Conservation (phyloP, 2,329 filamentous ascomycete genomes). For the Byssochlamys sp. region DNA sequence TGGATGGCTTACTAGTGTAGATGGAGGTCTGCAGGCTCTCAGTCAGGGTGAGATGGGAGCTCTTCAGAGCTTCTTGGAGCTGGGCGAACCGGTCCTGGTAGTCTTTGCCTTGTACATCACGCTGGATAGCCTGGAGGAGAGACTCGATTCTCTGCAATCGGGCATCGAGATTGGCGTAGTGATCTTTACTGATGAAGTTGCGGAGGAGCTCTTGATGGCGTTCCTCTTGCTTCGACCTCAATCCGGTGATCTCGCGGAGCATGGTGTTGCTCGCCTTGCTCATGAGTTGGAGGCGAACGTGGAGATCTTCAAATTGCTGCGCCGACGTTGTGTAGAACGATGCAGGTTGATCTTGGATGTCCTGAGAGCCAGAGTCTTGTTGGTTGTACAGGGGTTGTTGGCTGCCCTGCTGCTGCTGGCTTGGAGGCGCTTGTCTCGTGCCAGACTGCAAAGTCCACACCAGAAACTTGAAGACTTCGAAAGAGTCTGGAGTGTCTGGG, state of each 20-base stretch:
- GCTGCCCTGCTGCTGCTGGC: slow-evolving; percentile 27
- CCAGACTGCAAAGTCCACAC: slow-evolving; percentile 48
- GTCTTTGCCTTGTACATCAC: slow-evolving; percentile 48
- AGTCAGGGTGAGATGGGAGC: slow-evolving; percentile 44
- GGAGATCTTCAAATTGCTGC: slow-evolving; percentile 69
- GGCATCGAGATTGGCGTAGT: slow-evolving; percentile 33
- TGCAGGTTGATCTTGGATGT: slow-evolving; percentile 37
- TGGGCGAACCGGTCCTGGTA: slow-evolving; percentile 46
- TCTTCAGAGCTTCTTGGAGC: slow-evolving; percentile 45
- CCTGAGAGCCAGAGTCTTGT: slow-evolving; percentile 21
- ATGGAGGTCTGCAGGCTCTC: slow-evolving; percentile 44
- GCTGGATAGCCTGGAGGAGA: slow-evolving; percentile 41
- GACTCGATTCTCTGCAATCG: slow-evolving; percentile 47
- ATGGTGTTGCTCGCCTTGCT: slow-evolving; percentile 52
- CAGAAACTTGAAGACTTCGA: slow-evolving; percentile 81
- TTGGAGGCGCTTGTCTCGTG: slow-evolving; percentile 25
- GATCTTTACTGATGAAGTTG: slow-evolving; percentile 27
- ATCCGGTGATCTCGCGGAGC: slow-evolving; percentile 42
- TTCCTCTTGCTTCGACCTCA: slow-evolving; percentile 45
- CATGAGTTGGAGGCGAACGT: slow-evolving; percentile 64
- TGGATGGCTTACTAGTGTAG: slow-evolving; percentile 38
- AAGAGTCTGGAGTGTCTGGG: slow-evolving; percentile 84
- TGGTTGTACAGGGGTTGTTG: slow-evolving; percentile 19
- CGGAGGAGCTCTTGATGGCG: slow-evolving; percentile 43
- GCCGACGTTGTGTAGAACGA: slow-evolving; percentile 36